Base-by-base conservation (phyloP, 2,329 filamentous ascomycete genomes). In the Fusarium zealandicum region DNA sequence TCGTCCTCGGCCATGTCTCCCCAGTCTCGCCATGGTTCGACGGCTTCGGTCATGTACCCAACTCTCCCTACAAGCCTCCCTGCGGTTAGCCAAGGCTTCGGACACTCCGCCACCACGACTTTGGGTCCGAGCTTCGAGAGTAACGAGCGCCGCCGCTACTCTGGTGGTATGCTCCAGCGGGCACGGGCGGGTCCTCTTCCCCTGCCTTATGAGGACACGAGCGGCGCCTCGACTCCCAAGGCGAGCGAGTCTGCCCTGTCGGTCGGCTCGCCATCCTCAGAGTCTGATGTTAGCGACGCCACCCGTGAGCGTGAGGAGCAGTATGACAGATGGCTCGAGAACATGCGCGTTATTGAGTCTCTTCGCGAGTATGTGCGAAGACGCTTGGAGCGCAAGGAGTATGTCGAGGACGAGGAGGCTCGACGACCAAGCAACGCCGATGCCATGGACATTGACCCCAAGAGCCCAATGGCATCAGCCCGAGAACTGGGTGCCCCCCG, bases 1-100 rank as follows among this genome's bases (percentile, higher is more conserved):
- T 90, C 88, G n/a, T 85, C 83, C 39, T 83, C 87, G 53, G 87
- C 82, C 70, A 81, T 92, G 71, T 90, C 88, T 43, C 88, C 88
- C 1, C 80, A 82, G 37, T 84, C 83, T 11, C 82, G 87, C 48
- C 83, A 87, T 69, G 82, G 80, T 66, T 83, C 83, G 2, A 82
- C 80, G 5, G 74, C 80, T 18, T 84, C 84, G 6, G 83, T 85
- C 67, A 84, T 90, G 75, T 95, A 95, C 73, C 90, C 90, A 14
- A 90, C 80, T 60, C 82, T 95, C 27, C 75, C 75, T 3, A 73
- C 74, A 14, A 74, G 71, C 59, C 69, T 76, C 10, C 90, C 82
- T 37, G 83, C 89, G 38, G 87, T 90, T 44, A 86, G 83, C 53
- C 82, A 87, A 37, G 88, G 88, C 70, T 90, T 89, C 68, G 81